Base-by-base conservation (phyloP, 495 filamentous ascomycete genomes). In the Oleoguttula mirabilis region DNA sequence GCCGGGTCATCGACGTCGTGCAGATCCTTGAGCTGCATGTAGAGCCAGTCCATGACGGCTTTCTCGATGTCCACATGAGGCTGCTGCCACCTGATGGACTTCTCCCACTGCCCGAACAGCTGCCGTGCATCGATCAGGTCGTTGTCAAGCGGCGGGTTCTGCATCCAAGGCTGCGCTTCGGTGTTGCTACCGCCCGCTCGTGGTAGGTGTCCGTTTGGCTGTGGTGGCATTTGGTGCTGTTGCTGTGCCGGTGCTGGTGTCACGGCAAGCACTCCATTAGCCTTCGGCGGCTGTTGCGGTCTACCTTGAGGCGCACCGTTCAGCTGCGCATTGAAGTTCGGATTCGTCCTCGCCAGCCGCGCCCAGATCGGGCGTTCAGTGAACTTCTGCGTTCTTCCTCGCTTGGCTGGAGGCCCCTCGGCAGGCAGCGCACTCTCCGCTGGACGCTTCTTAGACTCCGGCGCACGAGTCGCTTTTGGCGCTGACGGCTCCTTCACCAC, bases 1-100 rank as follows among this genome's bases (percentile, higher is more conserved):
- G 47, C 36, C 42, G 57, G 60, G 39, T 55, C 32, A 37, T 51
- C 48, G 67, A 53, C 27, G 17, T 53, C 45, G 61, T 65, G 42
- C 59, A 48, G 55, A 24, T 54, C 48, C 34, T 36, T 51, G 28
- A 52, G 33, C 59, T 60, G 32, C 63, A 59, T n/a, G 55, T 60
- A 50, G 61, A 73, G 21, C 39, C 48, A 50, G 32, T 50, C 40
- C 21, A 32, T 19, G 8, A 48, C 40, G 3, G 10, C 10, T 2
- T 27, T 16, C 2, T 25, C 16, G 28, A 48, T 30, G 11, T 36
- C 34, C 2, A 45, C 36, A 14, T 37, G 27, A 2, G 44, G 50
- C 17, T 28, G 35, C 5, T 43, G 39, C 39, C 36, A 48, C 14
- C 31, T 19, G 33, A 53, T 25, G n/a, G 45, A 32, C 50, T 48